Conservation (phyloP, 805 yeast genomes). For the Vanderwaltozyma yarrowii region DNA sequence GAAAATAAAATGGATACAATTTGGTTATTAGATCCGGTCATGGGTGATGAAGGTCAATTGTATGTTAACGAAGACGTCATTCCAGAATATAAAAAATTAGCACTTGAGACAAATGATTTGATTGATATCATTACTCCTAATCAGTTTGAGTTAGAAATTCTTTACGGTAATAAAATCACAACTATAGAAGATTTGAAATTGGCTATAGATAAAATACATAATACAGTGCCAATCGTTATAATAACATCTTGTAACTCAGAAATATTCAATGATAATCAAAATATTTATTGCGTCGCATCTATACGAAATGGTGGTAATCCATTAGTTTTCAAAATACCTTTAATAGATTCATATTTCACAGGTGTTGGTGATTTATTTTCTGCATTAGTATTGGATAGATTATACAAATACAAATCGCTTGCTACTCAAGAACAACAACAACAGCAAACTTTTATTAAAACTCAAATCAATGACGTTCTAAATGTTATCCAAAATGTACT, state of each 20-base stretch:
- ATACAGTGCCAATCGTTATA: slow-evolving; percentile 16
- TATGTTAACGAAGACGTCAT: slow-evolving; percentile 53
- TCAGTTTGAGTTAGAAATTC: slow-evolving; percentile 75
- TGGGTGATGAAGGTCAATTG: slow-evolving; percentile 68
- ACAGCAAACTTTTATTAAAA: too few relatives aligned
- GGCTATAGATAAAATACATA: slow-evolving; percentile 44
- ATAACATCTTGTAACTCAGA: slow-evolving; percentile 19
- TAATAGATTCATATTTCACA: slow-evolving; percentile 73
- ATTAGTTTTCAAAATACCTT: slow-evolving; percentile 37
- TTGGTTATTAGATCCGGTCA: slow-evolving; percentile 67
- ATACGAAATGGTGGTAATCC: slow-evolving; percentile 17
- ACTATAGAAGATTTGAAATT: slow-evolving; percentile 30
- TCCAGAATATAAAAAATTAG: slow-evolving; percentile 40
- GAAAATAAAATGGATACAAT: slow-evolving; percentile 25
- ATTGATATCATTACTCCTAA: slow-evolving; percentile 83
- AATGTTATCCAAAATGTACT: slow-evolving; percentile 26
- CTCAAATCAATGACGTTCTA: slow-evolving; percentile 24
- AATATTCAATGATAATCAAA: slow-evolving; percentile 18
- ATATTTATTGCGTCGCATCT: slow-evolving; percentile 39
- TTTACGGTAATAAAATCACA: slow-evolving; percentile 43
- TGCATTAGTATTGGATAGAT: slow-evolving; percentile 61
- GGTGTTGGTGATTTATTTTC: slow-evolving; percentile 94
- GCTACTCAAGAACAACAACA: not conserved
- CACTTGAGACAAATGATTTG: slow-evolving; percentile 32
- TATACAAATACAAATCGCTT: slow-evolving; percentile 24